Conservation (phyloP, 140 eudicot species). For the Oenanthe javanica region DNA sequence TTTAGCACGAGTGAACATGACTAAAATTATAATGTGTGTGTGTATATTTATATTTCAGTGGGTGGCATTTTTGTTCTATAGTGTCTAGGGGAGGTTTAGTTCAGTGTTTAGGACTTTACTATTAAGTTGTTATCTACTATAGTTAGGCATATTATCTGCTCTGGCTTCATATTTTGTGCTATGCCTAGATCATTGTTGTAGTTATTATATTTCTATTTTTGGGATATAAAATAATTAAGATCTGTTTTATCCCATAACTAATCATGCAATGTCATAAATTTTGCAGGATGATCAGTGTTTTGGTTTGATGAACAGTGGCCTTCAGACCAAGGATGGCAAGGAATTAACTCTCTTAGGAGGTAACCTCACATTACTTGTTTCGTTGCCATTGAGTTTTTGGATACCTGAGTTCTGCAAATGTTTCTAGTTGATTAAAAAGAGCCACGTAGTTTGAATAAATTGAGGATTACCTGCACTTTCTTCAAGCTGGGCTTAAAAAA, state of each 20-base stretch:
- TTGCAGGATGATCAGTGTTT: slow-evolving; percentile 66
- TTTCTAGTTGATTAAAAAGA: neutral
- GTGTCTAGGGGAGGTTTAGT: neutral
- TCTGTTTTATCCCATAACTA: neutral
- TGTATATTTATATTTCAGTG: no score
- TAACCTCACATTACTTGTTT: slow-evolving; percentile 12
- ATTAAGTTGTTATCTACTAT: neutral
- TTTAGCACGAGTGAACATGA: neutral
- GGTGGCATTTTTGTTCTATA: neutral
- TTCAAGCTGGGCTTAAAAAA: neutral
- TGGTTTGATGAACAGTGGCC: slow-evolving; percentile 70
- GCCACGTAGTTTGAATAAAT: neutral
- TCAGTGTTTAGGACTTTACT: neutral
- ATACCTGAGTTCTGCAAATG: neutral
- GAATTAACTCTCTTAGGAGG: slow-evolving; percentile 77
- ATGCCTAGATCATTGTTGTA: neutral
- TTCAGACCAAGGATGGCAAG: slow-evolving; percentile 49
- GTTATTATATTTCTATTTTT: neutral
- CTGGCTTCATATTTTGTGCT: neutral
- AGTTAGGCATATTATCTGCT: neutral
- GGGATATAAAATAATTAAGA: no score
- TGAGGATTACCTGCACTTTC: neutral
- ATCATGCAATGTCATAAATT: neutral
- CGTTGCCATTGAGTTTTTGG: neutral
- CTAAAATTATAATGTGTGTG: neutral